phyloP scores from a whole-genome alignment of 768 basidiomycete genomes.

The Leccinum sublutescens region DNA sequence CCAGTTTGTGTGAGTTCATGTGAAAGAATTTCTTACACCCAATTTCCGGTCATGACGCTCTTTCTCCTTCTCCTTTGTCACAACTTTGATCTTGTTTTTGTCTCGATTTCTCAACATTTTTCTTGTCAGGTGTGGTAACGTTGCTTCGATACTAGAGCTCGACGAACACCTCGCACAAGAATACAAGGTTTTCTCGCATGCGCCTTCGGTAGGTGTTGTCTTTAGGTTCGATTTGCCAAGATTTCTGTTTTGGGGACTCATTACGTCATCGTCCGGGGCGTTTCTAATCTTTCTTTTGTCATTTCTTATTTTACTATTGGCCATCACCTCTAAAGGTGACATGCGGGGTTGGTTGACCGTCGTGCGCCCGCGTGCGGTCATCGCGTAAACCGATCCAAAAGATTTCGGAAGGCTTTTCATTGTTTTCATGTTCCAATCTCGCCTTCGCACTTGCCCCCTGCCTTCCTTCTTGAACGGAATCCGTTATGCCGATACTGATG shows the following conservation, averaged over 20 bases:
- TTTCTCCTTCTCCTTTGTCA: slow-evolving; percentile 9
- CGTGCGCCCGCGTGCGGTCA: background rate
- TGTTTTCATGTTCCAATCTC: background rate
- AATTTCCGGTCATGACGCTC: slow-evolving; percentile 25
- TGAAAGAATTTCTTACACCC: slow-evolving; percentile 2
- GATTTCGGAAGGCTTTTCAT: slow-evolving; percentile 3
- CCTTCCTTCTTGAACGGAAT: background rate
- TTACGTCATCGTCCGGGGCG: slow-evolving; percentile 18
- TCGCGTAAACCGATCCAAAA: background rate
- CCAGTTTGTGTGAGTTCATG: slow-evolving; percentile 5
- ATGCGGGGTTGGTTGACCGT: slow-evolving; percentile 24
- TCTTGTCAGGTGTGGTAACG: slow-evolving; percentile 80
- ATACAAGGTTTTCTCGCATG: slow-evolving; percentile 94
- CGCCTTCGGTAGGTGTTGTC: slow-evolving; percentile 64
- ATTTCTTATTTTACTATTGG: background rate
- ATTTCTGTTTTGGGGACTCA: background rate
- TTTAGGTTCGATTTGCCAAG: slow-evolving; percentile 1
- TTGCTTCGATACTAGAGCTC: slow-evolving; percentile 90
- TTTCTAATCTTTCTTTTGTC: background rate
- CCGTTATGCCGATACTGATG: slow-evolving; percentile 1
- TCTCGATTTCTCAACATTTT: background rate
- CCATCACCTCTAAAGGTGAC: slow-evolving; percentile 21
- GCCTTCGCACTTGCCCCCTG: background rate
- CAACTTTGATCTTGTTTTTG: background rate
- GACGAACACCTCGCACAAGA: slow-evolving; percentile 92